Evolutionary conservation across 306 rosid genomes (phyloP).

Genomic region (Gastrolobium villosum): DNA sequence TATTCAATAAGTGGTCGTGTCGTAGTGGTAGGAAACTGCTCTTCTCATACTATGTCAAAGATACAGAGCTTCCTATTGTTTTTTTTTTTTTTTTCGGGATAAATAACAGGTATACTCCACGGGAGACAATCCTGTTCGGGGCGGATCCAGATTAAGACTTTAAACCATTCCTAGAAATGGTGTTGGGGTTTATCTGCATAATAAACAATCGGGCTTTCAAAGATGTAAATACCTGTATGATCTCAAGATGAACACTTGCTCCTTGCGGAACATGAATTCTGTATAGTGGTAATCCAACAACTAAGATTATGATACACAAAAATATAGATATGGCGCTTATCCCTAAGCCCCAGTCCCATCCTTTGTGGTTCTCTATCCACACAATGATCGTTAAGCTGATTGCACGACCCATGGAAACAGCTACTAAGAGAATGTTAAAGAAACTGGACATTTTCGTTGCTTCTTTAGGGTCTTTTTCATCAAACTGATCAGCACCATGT

Average conservation of each 20-base stretch:
- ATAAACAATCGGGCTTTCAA: too few relatives aligned
- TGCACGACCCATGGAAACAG: conserved; percentile 74
- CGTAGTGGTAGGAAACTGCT: too few relatives aligned
- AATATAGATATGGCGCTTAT: conserved; percentile 65
- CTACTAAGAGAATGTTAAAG: conserved; percentile 74
- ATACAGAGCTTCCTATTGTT: too few relatives aligned
- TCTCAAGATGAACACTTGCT: conserved; percentile 66
- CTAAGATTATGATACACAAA: conserved; percentile 59
- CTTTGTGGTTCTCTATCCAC: conserved; percentile 78
- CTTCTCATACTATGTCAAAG: background rate
- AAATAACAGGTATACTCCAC: too few relatives aligned
- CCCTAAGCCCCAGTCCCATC: conserved; percentile 95
- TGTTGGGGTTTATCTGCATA: too few relatives aligned
- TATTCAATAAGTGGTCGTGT: too few relatives aligned
- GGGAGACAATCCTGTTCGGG: too few relatives aligned
- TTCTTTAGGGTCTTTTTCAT: conserved; percentile 81
- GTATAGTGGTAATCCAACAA: conserved; percentile 74
- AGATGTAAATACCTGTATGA: conserved; percentile 63
- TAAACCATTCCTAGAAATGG: too few relatives aligned
- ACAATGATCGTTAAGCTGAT: conserved; percentile 78
- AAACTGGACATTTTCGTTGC: conserved; percentile 74
- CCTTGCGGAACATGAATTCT: conserved; percentile 66
- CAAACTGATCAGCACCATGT: conserved; percentile 95
- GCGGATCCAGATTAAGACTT: too few relatives aligned
- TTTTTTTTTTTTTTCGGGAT: too few relatives aligned